phyloP scores from a whole-genome alignment of 139 green algal genomes.

The Chloropicon primus region DNA sequence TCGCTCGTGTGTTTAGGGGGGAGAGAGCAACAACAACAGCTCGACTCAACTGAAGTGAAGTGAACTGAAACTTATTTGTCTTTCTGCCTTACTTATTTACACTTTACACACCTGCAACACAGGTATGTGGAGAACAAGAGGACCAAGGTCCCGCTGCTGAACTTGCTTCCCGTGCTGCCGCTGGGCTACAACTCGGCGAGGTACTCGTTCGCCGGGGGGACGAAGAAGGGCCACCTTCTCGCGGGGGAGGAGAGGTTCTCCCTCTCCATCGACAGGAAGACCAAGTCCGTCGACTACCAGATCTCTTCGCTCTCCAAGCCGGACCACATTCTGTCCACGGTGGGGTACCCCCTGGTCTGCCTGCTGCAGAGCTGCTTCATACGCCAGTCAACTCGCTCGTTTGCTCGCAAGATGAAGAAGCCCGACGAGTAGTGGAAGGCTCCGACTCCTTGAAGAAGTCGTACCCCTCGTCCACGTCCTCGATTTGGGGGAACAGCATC shows the following conservation, averaged over 20 bases:
- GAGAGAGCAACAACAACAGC: too few relatives aligned
- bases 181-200: not conserved
- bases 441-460: not conserved
- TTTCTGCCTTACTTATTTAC: not conserved
- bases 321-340: not conserved
- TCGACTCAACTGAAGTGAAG: too few relatives aligned
- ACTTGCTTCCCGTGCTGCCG: not conserved
- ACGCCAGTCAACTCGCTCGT: not conserved
- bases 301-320: not conserved
- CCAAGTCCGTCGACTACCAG: not conserved
- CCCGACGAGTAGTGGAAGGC: not conserved
- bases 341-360: not conserved
- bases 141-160: not conserved
- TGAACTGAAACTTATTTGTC: too few relatives aligned
- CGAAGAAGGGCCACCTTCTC: not conserved
- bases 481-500: slow-evolving; percentile 92
- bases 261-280: not conserved
- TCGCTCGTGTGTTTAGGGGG: too few relatives aligned
- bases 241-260: not conserved
- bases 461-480: slow-evolving; percentile 35
- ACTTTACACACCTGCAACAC: too few relatives aligned
- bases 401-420: not conserved
- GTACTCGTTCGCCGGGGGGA: not conserved
- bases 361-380: not conserved
- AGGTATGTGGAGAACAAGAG: not conserved